A percentile compares a stretch with the other conserved stretches of the same genome.
phyloP scores from a whole-genome alignment of 345 rosid species.

The Euphorbia tirucalli region DNA sequence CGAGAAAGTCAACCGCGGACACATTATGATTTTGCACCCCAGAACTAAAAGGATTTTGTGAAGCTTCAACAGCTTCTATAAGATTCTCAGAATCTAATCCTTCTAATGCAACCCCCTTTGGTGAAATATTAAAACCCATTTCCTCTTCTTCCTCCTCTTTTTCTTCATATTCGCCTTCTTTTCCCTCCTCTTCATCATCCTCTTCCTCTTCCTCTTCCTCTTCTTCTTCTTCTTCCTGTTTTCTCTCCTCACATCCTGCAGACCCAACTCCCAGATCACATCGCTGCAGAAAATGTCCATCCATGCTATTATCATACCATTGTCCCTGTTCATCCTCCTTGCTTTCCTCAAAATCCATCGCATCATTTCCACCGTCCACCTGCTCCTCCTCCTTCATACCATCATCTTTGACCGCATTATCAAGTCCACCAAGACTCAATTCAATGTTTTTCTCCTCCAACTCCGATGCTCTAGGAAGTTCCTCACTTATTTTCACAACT shows the following conservation, averaged over 20 bases:
- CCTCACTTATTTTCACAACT: slow-evolving; percentile 39
- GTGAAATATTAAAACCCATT: slow-evolving; percentile 44
- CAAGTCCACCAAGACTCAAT: slow-evolving; percentile 59
- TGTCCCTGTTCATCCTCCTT: slow-evolving; percentile 37
- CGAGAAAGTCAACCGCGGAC: slow-evolving; percentile 55
- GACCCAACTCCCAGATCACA: slow-evolving; percentile 31
- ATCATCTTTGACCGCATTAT: slow-evolving; percentile 30
- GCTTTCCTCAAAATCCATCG: slow-evolving; percentile 47
- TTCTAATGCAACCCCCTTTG: slow-evolving; percentile 42
- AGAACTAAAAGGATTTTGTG: slow-evolving; percentile 46
- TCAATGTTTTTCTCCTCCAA: slow-evolving; percentile 62
- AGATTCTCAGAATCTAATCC: slow-evolving; percentile 53
- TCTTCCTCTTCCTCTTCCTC: slow-evolving; percentile 38
- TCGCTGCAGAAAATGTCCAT: slow-evolving; percentile 42
- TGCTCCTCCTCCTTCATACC: not conserved
- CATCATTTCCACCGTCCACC: slow-evolving; percentile 21
- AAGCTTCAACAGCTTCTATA: slow-evolving; percentile 58
- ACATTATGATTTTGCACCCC: slow-evolving; percentile 48
- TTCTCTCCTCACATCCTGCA: slow-evolving; percentile 20
- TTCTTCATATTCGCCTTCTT: slow-evolving; percentile 35
- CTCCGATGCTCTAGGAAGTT: slow-evolving; percentile 27
- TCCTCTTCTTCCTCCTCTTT: slow-evolving; percentile 41
- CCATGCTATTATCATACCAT: slow-evolving; percentile 38
- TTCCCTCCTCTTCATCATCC: slow-evolving; percentile 31
- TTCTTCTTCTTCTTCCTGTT: slow-evolving; percentile 27